Evolutionary conservation across 2,329 filamentous ascomycete species (phyloP).

Genomic region (Sclerotinia minor): DNA sequence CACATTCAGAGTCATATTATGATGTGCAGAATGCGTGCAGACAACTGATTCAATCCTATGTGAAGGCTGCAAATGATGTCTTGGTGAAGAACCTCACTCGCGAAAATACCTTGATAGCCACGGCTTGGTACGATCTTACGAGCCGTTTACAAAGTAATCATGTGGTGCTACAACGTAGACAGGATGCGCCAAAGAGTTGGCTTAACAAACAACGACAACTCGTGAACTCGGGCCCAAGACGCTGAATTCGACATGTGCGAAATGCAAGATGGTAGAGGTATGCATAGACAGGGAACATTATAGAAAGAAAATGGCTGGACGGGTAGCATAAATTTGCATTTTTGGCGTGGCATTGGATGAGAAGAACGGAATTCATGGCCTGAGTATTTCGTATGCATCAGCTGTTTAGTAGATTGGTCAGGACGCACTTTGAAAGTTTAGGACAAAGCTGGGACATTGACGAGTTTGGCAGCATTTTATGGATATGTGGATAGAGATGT

Average conservation of each 20-base stretch:
- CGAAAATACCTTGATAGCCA: slow-evolving; percentile 75
- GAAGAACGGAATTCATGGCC: slow-evolving; percentile 20
- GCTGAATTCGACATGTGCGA: slow-evolving; percentile 21
- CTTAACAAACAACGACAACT: slow-evolving; percentile 77
- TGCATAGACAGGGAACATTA: not conserved
- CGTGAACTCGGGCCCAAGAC: slow-evolving; percentile 51
- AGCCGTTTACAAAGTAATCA: slow-evolving; percentile 80
- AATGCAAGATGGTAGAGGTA: not conserved
- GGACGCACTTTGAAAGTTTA: slow-evolving; percentile 9
- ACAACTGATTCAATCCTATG: slow-evolving; percentile 26
- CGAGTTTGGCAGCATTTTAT: slow-evolving; percentile 18
- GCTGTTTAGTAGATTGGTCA: not conserved
- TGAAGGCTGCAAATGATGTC: slow-evolving; percentile 38
- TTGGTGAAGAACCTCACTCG: slow-evolving; percentile 63
- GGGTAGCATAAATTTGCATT: slow-evolving; percentile 14
- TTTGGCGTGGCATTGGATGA: slow-evolving; percentile 11
- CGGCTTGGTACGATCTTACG: slow-evolving; percentile 84
- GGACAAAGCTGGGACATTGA: slow-evolving; percentile 3
- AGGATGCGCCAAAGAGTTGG: slow-evolving; percentile 78
- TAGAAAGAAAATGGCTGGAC: not conserved
- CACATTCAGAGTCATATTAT: slow-evolving; percentile 11
- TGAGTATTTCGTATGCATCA: slow-evolving; percentile 16
- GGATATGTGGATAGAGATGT: slow-evolving; percentile 26
- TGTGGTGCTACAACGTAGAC: slow-evolving; percentile 72
- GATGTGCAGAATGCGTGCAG: slow-evolving; percentile 25